A percentile compares a stretch with the other conserved stretches of the same genome.
These are phyloP conservation scores for Microstegium vimineum DNA, from an alignment of 176 grass and related monocot genomes.

Conservation along the genomic window DNA sequence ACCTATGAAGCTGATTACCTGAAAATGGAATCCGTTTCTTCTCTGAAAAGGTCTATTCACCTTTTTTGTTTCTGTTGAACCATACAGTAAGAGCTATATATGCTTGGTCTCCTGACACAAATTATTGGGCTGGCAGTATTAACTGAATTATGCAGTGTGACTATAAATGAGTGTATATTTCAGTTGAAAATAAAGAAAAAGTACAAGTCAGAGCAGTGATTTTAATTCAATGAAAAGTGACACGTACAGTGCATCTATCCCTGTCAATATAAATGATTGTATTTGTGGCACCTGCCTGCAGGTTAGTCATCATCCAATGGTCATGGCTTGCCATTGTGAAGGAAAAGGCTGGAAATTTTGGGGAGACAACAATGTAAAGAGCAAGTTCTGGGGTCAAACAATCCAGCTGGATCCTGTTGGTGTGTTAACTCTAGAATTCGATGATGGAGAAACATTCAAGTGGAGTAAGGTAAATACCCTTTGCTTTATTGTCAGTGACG, in stretches of 20 bases:
- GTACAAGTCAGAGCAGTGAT: too few species aligned
- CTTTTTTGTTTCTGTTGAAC: neutral
- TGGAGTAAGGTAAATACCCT: slow-evolving; percentile 71
- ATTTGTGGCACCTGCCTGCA: slow-evolving; percentile 44
- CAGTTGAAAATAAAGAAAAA: too few species aligned
- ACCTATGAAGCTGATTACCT: slow-evolving; percentile 84
- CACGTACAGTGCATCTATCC: too few species aligned
- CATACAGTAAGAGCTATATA: neutral
- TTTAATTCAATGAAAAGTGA: too few species aligned
- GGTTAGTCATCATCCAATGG: slow-evolving; percentile 95
- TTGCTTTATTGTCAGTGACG: neutral
- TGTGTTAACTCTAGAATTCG: slow-evolving; percentile 74
- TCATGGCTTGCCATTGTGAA: slow-evolving; percentile 85
- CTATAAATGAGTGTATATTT: too few species aligned
- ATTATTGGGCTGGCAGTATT: neutral
- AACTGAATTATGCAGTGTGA: neutral
- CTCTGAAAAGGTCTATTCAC: slow-evolving; percentile 63
- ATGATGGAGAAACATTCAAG: slow-evolving; percentile 92
- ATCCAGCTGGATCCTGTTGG: slow-evolving; percentile 81
- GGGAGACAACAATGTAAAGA: slow-evolving; percentile 76
- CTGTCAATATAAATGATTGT: too few species aligned
- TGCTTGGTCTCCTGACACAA: neutral
- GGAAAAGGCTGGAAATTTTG: slow-evolving; percentile 96
- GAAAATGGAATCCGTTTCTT: slow-evolving; percentile 89
- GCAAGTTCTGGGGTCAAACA: slow-evolving; percentile 90